These are phyloP conservation scores for Pugionium dolabratum DNA, from an alignment of 345 rosid genomes.

Conservation along the genomic window DNA sequence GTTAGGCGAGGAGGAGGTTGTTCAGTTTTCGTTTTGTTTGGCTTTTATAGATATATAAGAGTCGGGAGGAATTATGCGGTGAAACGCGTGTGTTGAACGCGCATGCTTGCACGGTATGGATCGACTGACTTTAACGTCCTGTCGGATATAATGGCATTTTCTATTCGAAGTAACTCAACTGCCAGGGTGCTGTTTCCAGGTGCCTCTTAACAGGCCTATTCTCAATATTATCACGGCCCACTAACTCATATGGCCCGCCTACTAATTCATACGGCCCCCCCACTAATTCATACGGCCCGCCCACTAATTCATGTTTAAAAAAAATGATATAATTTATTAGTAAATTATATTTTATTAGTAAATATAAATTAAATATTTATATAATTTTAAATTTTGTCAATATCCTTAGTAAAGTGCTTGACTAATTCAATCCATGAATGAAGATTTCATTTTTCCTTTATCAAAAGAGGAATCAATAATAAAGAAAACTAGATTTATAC, in stretches of 20 bases:
- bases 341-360: too few species aligned
- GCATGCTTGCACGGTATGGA: constrained; percentile 14
- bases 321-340: too few species aligned
- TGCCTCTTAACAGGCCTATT: neutral
- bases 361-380: too few species aligned
- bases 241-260: neutral
- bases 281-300: too few species aligned
- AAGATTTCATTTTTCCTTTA: neutral
- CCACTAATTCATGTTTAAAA: too few species aligned
- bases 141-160: constrained; percentile 5
- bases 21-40: constrained; percentile 20
- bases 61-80: neutral
- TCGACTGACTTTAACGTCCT: neutral
- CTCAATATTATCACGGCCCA: constrained; percentile 3
- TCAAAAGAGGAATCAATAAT: neutral
- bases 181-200: neutral
- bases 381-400: too few species aligned
- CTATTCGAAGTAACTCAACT: neutral
- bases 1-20: constrained; percentile 11
- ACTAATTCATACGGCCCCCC: too few species aligned
- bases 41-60: constrained; percentile 1
- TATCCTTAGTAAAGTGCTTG: neutral
- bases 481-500: neutral
- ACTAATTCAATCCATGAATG: neutral
- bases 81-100: constrained; percentile 32